A percentile compares a stretch with the other conserved stretches of the same genome.
phyloP scores from a whole-genome alignment of 228 moss, liverwort and hornwort species.

The Sphagnum magellanicum region DNA sequence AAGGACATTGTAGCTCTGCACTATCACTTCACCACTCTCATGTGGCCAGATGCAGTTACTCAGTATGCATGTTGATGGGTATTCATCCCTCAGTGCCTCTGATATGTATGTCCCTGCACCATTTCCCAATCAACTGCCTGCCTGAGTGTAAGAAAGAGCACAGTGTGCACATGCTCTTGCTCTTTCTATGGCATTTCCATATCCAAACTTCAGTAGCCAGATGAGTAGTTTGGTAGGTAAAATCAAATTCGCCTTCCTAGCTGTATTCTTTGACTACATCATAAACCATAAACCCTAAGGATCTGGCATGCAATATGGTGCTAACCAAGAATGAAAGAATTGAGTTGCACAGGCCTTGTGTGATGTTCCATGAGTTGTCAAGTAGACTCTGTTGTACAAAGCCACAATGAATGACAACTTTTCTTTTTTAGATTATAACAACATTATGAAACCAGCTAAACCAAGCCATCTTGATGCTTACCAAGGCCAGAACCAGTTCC shows the following conservation, averaged over 20 bases:
- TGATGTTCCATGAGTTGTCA: no score
- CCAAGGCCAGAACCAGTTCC: constrained; percentile 94
- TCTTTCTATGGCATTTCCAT: no score
- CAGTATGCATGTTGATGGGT: constrained; percentile 64
- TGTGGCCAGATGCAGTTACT: constrained; percentile 97
- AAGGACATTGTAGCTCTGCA: constrained; percentile 92
- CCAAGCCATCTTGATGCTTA: constrained; percentile 10
- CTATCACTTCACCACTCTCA: constrained; percentile 92
- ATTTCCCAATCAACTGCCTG: neutral
- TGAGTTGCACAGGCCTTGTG: no score
- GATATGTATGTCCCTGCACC: constrained; percentile 73
- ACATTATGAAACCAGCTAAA: no score
- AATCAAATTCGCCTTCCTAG: no score
- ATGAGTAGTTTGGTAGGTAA: no score
- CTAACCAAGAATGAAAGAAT: neutral
- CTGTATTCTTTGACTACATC: no score
- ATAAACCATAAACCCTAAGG: neutral
- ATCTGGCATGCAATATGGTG: neutral
- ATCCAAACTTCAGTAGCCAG: no score
- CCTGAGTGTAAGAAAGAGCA: neutral
- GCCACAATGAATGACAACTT: no score
- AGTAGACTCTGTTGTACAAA: no score
- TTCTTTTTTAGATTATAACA: no score
- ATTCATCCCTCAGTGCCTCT: constrained; percentile 82
- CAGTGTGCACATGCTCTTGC: no score